These are phyloP conservation scores for Annulohypoxylon nitens DNA, from an alignment of 495 filamentous ascomycete species.

Conservation along the genomic window DNA sequence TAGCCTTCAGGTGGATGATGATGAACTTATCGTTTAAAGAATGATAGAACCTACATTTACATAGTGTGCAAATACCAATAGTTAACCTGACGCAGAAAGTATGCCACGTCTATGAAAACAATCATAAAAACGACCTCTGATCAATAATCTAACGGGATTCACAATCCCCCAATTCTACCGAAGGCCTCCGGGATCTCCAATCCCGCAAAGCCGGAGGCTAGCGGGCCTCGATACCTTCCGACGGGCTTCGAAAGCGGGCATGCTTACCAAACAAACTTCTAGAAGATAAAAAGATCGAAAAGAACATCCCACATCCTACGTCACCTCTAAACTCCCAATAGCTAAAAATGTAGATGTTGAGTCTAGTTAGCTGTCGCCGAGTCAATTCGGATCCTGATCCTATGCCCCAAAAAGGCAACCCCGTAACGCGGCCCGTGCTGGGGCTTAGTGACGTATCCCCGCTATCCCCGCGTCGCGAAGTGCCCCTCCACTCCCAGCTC, in stretches of 20 bases:
- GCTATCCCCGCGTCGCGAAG: conserved; percentile 20
- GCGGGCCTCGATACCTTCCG: neutral
- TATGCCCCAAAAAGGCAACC: neutral
- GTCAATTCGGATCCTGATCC: neutral
- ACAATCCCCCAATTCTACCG: conserved; percentile 5
- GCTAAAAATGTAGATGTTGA: neutral
- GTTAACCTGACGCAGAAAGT: no score
- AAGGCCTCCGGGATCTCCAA: conserved; percentile 26
- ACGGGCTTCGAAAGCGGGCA: neutral
- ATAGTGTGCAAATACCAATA: neutral
- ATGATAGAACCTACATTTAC: no score
- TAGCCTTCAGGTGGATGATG: no score
- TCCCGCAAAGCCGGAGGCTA: conserved; percentile 21
- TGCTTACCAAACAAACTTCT: neutral
- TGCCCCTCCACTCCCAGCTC: neutral
- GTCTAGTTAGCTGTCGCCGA: neutral
- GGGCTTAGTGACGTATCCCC: conserved; percentile 11
- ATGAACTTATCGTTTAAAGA: no score
- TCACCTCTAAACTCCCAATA: neutral
- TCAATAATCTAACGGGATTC: neutral
- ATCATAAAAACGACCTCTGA: neutral
- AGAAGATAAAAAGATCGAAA: neutral
- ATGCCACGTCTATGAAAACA: neutral
- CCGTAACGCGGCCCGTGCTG: neutral
- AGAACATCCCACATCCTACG: neutral